Percentiles rank a stretch among this genome's conserved stretches.
phyloP scores from a whole-genome alignment of 2,329 filamentous ascomycete species.

The Nothomitra cinnamomea region DNA sequence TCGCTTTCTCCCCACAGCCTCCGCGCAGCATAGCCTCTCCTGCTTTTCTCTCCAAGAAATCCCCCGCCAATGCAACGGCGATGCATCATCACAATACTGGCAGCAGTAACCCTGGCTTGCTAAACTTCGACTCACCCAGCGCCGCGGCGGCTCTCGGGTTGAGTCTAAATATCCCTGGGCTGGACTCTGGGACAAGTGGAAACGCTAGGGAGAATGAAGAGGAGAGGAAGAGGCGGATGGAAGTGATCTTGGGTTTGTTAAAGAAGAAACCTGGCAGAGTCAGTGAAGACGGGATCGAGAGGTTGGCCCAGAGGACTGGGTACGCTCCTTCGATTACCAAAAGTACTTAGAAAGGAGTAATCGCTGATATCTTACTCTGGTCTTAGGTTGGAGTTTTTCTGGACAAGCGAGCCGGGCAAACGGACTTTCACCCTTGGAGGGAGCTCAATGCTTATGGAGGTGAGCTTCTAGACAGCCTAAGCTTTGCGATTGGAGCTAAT shows the following conservation, averaged over 20 bases:
- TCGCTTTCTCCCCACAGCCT: conserved; percentile 4
- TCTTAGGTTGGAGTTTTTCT: conserved; percentile 37
- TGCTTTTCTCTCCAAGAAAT: conserved; percentile 5
- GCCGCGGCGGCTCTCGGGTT: conserved; percentile 44
- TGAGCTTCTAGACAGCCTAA: conserved; percentile 4
- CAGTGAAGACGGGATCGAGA: conserved; percentile 58
- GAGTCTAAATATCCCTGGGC: conserved; percentile 33
- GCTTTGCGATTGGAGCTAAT: not conserved
- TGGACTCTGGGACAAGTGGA: conserved; percentile 17
- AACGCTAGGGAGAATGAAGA: conserved; percentile 28
- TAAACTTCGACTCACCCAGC: conserved; percentile 48
- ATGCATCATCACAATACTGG: conserved; percentile 4
- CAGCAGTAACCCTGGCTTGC: conserved; percentile 9
- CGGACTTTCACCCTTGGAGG: conserved; percentile 45
- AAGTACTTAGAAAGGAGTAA: conserved; percentile 21
- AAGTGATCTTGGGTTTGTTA: conserved; percentile 47
- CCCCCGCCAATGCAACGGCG: conserved; percentile 2
- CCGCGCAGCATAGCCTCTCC: conserved; percentile 4
- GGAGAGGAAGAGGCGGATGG: conserved; percentile 34
- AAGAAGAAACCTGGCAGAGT: conserved; percentile 51
- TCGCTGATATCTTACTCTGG: conserved; percentile 30
- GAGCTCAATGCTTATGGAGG: conserved; percentile 39
- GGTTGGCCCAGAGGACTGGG: conserved; percentile 48
- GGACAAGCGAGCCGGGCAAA: conserved; percentile 32
- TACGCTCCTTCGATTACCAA: conserved; percentile 24